These are phyloP conservation scores for Pythium brachiatum DNA, from an alignment of 352 stramenopile genomes.

Conservation along the genomic window DNA sequence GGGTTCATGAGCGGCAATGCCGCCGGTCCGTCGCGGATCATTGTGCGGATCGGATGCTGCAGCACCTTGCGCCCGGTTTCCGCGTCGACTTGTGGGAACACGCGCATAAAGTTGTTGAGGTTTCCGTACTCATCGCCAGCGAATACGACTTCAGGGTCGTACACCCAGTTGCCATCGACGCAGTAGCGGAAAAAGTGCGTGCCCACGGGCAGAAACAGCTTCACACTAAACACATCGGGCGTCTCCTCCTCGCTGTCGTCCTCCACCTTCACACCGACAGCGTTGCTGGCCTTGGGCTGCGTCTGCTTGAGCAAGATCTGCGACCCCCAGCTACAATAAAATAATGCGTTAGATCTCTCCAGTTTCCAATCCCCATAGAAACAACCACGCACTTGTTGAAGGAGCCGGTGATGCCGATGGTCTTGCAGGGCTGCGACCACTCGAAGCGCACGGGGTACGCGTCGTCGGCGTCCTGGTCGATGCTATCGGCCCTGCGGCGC, in stretches of 20 bases:
- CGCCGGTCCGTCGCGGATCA: conserved; percentile 53
- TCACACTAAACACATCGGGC: conserved; percentile 29
- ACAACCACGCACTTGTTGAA: conserved; percentile 72
- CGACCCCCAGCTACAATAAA: conserved; percentile 58
- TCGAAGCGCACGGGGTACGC: conserved; percentile 61
- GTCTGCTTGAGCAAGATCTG: conserved; percentile 57
- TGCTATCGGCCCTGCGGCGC: conserved; percentile 23
- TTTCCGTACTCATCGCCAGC: conserved; percentile 84
- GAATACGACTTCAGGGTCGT: conserved; percentile 81
- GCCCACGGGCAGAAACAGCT: conserved; percentile 61
- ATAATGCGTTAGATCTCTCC: neutral
- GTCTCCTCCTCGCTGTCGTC: conserved; percentile 9
- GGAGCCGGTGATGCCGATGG: conserved; percentile 68
- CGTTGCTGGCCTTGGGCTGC: conserved; percentile 1
- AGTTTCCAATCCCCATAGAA: neutral
- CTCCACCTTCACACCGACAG: conserved; percentile 10
- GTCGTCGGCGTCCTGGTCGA: conserved; percentile 42
- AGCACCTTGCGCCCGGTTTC: conserved; percentile 38
- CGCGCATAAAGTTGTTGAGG: conserved; percentile 85
- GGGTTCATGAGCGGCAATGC: conserved; percentile 76
- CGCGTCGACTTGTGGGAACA: conserved; percentile 27
- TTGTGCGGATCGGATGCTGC: conserved; percentile 62
- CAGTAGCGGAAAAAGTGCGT: conserved; percentile 81
- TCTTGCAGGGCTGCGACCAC: conserved; percentile 49
- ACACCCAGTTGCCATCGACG: conserved; percentile 78